Percentiles rank a stretch among this genome's conserved stretches.
phyloP scores from a whole-genome alignment of 176 grass and related monocot species.

The Musa beccarii region DNA sequence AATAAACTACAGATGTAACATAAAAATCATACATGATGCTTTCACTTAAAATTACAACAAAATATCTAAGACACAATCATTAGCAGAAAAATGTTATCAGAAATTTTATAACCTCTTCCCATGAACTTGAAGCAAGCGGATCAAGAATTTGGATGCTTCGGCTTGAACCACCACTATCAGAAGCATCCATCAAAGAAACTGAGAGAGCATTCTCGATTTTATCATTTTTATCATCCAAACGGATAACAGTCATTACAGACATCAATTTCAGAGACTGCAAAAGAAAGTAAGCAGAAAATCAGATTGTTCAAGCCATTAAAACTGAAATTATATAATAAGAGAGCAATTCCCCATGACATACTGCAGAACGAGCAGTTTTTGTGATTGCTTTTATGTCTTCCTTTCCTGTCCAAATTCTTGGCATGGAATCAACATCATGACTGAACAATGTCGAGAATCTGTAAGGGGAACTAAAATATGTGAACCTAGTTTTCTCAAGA shows the following conservation, averaged over 20 bases:
- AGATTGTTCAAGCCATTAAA: not conserved
- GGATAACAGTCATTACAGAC: constrained; percentile 81
- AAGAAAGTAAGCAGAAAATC: not conserved
- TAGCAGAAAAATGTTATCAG: constrained; percentile 5
- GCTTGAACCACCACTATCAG: constrained; percentile 41
- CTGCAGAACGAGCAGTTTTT: constrained; percentile 81
- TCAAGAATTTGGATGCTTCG: constrained; percentile 67
- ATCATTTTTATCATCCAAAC: constrained; percentile 76
- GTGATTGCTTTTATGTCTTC: constrained; percentile 98
- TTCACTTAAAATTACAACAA: not conserved
- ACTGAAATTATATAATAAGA: not conserved
- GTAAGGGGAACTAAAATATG: not conserved
- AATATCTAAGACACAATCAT: not conserved
- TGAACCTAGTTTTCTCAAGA: not conserved
- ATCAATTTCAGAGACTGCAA: constrained; percentile 93
- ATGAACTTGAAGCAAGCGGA: constrained; percentile 83
- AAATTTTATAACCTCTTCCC: constrained; percentile 62
- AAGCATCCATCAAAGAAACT: constrained; percentile 51
- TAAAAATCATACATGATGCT: not conserved
- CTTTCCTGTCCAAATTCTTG: constrained; percentile 94
- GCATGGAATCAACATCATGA: constrained; percentile 89
- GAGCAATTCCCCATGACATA: constrained; percentile 33
- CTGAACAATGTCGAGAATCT: constrained; percentile 91
- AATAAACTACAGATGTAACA: not conserved
- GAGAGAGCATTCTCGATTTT: constrained; percentile 74